Conservation (phyloP, 2,329 filamentous ascomycete genomes). For the Delphinella strobiligena region DNA sequence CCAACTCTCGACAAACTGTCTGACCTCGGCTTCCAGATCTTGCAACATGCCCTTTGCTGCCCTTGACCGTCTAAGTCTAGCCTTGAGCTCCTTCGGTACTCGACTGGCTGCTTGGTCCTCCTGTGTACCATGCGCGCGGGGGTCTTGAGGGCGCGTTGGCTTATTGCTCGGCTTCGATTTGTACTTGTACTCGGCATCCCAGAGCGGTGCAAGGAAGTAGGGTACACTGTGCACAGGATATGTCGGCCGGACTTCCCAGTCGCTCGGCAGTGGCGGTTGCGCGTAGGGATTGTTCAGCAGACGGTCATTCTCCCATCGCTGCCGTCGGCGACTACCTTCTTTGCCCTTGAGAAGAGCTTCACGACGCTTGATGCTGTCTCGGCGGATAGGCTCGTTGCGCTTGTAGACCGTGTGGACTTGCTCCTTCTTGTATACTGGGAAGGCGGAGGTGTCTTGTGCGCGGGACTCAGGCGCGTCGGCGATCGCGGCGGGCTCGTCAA, state of each 20-base stretch:
- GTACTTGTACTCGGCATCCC: slow-evolving; percentile 50
- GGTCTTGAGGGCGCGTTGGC: background rate
- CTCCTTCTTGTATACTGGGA: slow-evolving; percentile 10
- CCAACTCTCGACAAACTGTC: slow-evolving; percentile 58
- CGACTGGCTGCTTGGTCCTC: slow-evolving; percentile 33
- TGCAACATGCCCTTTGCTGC: slow-evolving; percentile 71
- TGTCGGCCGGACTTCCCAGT: slow-evolving; percentile 76
- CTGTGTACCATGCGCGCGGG: slow-evolving; percentile 18
- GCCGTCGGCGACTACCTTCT: slow-evolving; percentile 73
- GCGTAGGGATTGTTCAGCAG: slow-evolving; percentile 78
- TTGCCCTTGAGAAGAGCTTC: slow-evolving; percentile 78
- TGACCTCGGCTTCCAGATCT: slow-evolving; percentile 72
- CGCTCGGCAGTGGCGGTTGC: slow-evolving; percentile 66
- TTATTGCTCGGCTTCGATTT: slow-evolving; percentile 25
- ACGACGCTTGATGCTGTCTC: slow-evolving; percentile 53
- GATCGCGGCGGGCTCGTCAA: slow-evolving; percentile 43
- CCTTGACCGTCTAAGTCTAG: slow-evolving; percentile 66
- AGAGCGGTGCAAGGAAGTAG: slow-evolving; percentile 78
- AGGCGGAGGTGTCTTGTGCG: slow-evolving; percentile 8
- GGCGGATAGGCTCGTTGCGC: slow-evolving; percentile 43
- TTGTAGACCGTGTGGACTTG: slow-evolving; percentile 35
- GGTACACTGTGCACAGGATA: slow-evolving; percentile 67
- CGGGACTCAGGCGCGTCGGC: slow-evolving; percentile 11
- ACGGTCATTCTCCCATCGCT: slow-evolving; percentile 92
- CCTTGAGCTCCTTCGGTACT: slow-evolving; percentile 69